Percentiles rank a stretch among this genome's conserved stretches.
These are phyloP conservation scores for Solanum sejunctum DNA, from an alignment of 257 asterid species.

Conservation along the genomic window DNA sequence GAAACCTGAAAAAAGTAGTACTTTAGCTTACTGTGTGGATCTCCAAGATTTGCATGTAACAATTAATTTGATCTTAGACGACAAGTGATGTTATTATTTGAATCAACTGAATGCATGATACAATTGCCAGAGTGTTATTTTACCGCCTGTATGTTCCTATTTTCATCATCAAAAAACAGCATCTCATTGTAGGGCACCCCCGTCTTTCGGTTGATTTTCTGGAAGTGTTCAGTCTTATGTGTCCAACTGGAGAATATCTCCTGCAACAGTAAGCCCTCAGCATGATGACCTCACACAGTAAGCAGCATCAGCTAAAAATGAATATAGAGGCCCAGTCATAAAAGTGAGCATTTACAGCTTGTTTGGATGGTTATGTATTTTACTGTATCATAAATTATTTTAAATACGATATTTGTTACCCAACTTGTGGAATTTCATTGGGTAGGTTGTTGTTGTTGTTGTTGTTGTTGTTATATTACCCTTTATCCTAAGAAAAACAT, in stretches of 20 bases:
- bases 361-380: not conserved
- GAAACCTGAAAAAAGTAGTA: conserved; percentile 34
- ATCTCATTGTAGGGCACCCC: conserved; percentile 54
- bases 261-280: conserved; percentile 27
- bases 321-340: not conserved
- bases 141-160: conserved; percentile 72
- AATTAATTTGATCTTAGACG: not conserved
- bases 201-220: conserved; percentile 48
- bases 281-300: not conserved
- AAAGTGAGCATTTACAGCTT: not conserved
- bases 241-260: conserved; percentile 83
- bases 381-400: not conserved
- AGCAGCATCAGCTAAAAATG: not conserved
- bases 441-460: too few relatives aligned
- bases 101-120: not conserved
- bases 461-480: not conserved
- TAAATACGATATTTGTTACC: too few relatives aligned
- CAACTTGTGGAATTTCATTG: too few relatives aligned
- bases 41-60: not conserved
- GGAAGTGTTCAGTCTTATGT: conserved; percentile 87
- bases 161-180: conserved; percentile 89
- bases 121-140: conserved; percentile 1
- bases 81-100: not conserved
- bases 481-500: not conserved
- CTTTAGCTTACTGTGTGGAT: not conserved